A percentile compares a stretch with the other conserved stretches of the same genome.
phyloP scores from a whole-genome alignment of 345 rosid genomes.

The Cardamine chenopodiifolia region DNA sequence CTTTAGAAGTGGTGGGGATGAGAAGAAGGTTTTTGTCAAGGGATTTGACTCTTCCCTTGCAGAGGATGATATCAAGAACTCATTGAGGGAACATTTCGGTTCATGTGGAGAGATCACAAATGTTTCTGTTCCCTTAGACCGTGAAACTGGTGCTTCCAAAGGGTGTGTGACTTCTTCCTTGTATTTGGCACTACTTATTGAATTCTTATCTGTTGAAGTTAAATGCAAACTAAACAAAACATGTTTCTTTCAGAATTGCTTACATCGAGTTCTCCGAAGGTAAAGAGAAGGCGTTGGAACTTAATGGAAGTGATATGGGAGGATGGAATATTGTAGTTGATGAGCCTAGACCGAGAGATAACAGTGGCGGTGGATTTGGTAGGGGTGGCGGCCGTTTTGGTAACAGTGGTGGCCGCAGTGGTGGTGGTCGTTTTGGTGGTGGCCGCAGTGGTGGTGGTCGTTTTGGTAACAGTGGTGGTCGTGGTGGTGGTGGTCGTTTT shows the following conservation, averaged over 20 bases:
- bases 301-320: constrained; percentile 57
- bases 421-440: constrained; percentile 45
- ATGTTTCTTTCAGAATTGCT: constrained; percentile 57
- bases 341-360: constrained; percentile 67
- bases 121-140: constrained; percentile 65
- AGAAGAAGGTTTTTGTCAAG: constrained; percentile 51
- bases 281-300: constrained; percentile 64
- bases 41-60: constrained; percentile 61
- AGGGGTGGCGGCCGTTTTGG: constrained; percentile 16
- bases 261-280: constrained; percentile 63
- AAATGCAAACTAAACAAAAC: neutral
- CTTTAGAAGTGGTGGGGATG: constrained; percentile 47
- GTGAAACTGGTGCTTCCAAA: constrained; percentile 62
- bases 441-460: constrained; percentile 37
- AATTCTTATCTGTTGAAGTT: neutral
- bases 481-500: constrained; percentile 42
- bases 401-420: constrained; percentile 36
- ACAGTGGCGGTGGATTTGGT: constrained; percentile 25
- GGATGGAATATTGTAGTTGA: constrained; percentile 57
- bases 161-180: constrained; percentile 57
- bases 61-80: constrained; percentile 56
- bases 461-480: constrained; percentile 28
- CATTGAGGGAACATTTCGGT: constrained; percentile 63
- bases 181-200: neutral
- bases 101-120: constrained; percentile 71